phyloP scores from a whole-genome alignment of 169 alveolate species.

The Plasmodium billcollinsi region DNA sequence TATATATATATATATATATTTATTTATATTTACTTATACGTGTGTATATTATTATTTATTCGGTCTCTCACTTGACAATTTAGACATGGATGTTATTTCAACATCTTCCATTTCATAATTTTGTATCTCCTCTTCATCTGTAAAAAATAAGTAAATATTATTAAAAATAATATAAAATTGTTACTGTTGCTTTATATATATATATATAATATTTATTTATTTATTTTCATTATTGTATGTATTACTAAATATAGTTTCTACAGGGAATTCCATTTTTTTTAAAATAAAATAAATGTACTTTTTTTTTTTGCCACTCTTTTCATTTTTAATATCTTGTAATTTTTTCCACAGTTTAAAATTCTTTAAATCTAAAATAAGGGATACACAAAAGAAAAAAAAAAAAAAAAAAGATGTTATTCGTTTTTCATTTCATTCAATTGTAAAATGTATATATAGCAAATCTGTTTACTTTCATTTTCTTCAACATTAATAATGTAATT shows the following conservation, averaged over 20 bases:
- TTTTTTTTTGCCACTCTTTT: constrained; percentile 62
- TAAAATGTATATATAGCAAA: too few species aligned
- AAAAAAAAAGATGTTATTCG: not conserved
- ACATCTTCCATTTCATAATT: constrained; percentile 24
- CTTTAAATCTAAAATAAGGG: constrained; percentile 25
- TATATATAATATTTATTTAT: not conserved
- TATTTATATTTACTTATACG: not conserved
- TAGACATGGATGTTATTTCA: constrained; percentile 61
- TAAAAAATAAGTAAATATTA: not conserved
- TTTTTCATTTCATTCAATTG: not conserved
- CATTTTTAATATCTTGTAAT: constrained; percentile 60
- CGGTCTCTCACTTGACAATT: constrained; percentile 33
- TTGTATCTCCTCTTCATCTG: constrained; percentile 45
- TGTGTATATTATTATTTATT: not conserved
- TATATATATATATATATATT: constrained; percentile 28
- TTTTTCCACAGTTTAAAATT: constrained; percentile 68
- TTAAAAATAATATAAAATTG: not conserved
- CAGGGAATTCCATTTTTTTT: constrained; percentile 58
- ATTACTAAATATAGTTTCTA: constrained; percentile 47
- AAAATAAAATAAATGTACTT: constrained; percentile 44
- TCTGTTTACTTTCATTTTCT: constrained; percentile 52
- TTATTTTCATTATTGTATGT: not conserved
- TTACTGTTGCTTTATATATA: not conserved
- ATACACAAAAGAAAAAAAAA: too few species aligned
- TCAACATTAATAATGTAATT: constrained; percentile 39